Conservation (phyloP, 345 rosid species). For the Carallia pectinifolia region DNA sequence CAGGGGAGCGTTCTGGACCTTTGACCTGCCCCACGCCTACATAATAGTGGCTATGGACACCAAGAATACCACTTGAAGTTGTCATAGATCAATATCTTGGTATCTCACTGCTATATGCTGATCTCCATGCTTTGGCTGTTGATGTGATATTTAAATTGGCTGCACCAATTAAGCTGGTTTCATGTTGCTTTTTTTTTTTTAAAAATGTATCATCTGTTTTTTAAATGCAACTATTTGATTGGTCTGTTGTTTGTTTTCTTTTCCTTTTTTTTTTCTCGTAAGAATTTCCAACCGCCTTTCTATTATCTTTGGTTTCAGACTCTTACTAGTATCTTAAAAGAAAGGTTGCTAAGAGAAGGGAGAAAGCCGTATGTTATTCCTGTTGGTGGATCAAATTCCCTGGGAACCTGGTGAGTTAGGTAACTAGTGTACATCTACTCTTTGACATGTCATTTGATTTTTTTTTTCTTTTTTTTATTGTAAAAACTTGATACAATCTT, state of each 20-base stretch:
- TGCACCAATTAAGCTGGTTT: not conserved
- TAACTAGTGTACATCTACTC: not conserved
- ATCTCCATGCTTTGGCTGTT: not conserved
- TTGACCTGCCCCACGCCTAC: too few relatives aligned
- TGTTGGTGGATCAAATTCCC: slow-evolving; percentile 88
- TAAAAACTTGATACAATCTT: too few relatives aligned
- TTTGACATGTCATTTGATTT: not conserved
- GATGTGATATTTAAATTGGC: not conserved
- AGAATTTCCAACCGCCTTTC: not conserved
- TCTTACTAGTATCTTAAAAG: slow-evolving; percentile 69
- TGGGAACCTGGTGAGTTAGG: slow-evolving; percentile 86
- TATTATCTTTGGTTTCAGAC: slow-evolving; percentile 41
- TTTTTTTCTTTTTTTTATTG: not conserved
- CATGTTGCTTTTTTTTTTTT: not conserved
- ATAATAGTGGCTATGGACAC: not conserved
- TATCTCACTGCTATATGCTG: not conserved
- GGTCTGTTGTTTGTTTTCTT: too few relatives aligned
- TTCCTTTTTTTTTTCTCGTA: too few relatives aligned
- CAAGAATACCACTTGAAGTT: not conserved
- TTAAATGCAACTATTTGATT: not conserved
- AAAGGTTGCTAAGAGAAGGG: slow-evolving; percentile 72
- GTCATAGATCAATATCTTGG: too few relatives aligned
- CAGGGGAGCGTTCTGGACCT: too few relatives aligned
- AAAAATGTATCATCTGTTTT: not conserved
- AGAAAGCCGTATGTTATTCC: slow-evolving; percentile 89